Evolutionary conservation across 495 filamentous ascomycete genomes (phyloP), one percentile per base, ranked within the genome.

Genomic region (Lasiosphaeriaceae sp.): DNA sequence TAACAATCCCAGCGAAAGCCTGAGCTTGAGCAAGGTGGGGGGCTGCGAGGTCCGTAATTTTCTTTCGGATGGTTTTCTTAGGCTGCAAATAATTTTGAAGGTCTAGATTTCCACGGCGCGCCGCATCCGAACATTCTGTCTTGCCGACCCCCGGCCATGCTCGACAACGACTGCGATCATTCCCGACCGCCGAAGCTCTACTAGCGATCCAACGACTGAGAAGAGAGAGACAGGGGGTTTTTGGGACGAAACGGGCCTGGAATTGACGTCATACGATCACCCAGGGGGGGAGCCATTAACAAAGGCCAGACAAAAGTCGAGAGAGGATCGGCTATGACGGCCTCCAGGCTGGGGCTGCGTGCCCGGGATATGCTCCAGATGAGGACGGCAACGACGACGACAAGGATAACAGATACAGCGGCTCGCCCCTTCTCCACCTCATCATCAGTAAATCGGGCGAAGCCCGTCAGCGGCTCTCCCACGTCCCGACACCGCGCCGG

Each of bases 311-410:
- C 8, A 49, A 12, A 49, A 19, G 16, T 6, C 26, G 12, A n/a
- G n/a, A n/a, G n/a, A n/a, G n/a, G n/a, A n/a, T n/a, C 37, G 37
- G 21, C 51, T 47, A 58, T 62, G 60, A 37, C 60, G 48, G 54
- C 60, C 16, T 46, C 54, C 16, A 51, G 49, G 46, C 39, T 59
- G 44, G 58, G 61, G 17, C 50, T 59, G 41, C 31, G 55, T 17
- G 50, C 61, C 31, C 22, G 49, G 35, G 50, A 35, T 19, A 16
- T 59, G 23, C 41, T n/a, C n/a, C n/a, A n/a, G n/a, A n/a, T n/a
- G n/a, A n/a, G n/a, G n/a, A n/a, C n/a, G n/a, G n/a, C 57, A n/a
- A 58, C 50, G 19, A 46, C 23, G 26, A 9, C 41, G 43, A 14
- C 58, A 37, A 56, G 19, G 47, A 56, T 49, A 35, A 17, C 23